A percentile compares a stretch with the other conserved stretches of the same genome.
Conservation (phyloP, 164 flowering plant genomes). For the Dillenia turbinata region DNA sequence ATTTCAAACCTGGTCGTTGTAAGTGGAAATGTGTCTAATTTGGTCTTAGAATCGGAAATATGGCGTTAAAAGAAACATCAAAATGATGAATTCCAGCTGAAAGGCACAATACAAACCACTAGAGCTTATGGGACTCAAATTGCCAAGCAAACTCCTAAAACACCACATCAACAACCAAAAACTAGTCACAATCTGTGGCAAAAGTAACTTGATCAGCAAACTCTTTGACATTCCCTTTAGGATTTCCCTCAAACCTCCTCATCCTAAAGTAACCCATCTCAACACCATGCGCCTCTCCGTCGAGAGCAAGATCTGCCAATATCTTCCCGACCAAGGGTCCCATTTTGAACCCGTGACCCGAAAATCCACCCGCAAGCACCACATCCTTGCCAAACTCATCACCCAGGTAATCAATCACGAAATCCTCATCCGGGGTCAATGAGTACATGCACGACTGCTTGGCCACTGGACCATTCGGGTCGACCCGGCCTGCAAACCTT, state of each 20-base stretch:
- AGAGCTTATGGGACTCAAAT: too few relatives aligned
- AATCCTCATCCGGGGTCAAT: conserved; percentile 91
- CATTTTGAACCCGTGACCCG: conserved; percentile 99
- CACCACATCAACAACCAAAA: too few relatives aligned
- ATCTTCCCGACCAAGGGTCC: conserved; percentile 73
- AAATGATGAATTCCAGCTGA: too few relatives aligned
- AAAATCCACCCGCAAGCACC: conserved; percentile 84
- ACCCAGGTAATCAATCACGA: conserved; percentile 78
- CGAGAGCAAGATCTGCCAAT: conserved; percentile 52
- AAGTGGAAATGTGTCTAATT: too few relatives aligned
- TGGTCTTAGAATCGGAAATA: too few relatives aligned
- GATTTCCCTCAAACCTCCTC: conserved; percentile 55
- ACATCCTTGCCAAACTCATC: conserved; percentile 81
- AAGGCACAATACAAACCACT: too few relatives aligned
- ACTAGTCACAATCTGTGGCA: neutral
- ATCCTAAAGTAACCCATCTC: conserved; percentile 56
- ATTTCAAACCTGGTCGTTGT: too few relatives aligned
- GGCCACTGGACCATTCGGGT: conserved; percentile 36
- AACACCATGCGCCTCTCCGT: conserved; percentile 54
- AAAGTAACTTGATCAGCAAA: conserved; percentile 47
- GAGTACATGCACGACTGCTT: conserved; percentile 83
- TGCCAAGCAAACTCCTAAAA: too few relatives aligned
- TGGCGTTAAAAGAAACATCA: too few relatives aligned
- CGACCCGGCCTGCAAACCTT: conserved; percentile 44
- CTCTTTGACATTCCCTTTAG: conserved; percentile 70